Evolutionary conservation across 306 rosid species (phyloP).

Genomic region (Cucurbita moschata): DNA sequence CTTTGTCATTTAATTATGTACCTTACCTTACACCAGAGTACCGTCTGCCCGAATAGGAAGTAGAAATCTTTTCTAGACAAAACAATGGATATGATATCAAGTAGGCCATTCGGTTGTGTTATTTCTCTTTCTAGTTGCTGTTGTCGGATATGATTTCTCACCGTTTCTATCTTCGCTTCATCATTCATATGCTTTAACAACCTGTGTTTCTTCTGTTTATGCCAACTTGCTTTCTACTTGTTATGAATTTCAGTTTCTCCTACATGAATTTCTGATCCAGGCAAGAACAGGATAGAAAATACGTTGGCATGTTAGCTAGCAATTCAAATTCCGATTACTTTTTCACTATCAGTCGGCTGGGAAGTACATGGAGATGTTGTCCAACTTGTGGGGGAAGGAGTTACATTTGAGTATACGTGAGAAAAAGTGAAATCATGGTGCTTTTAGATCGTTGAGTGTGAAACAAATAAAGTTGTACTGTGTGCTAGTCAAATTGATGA

Average conservation of each 20-base stretch:
- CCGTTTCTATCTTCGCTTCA: background rate
- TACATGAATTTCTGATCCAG: background rate
- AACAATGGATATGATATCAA: background rate
- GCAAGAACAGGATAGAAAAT: background rate
- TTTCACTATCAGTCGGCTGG: background rate
- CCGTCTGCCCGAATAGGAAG: background rate
- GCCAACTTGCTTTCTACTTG: background rate
- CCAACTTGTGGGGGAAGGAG: background rate
- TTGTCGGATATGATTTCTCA: background rate
- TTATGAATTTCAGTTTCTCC: too few species aligned
- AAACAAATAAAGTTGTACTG: background rate
- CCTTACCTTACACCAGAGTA: background rate
- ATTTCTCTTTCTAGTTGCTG: background rate
- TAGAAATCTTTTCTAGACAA: background rate
- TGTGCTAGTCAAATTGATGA: background rate
- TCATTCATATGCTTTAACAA: background rate
- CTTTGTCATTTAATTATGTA: conserved; percentile 5
- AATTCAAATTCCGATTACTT: too few species aligned
- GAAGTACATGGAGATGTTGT: too few species aligned
- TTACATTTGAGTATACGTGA: background rate
- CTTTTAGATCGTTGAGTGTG: background rate
- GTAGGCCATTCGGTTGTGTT: background rate
- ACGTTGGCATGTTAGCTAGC: background rate
- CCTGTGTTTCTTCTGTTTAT: background rate
- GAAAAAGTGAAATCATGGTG: background rate